A percentile compares a stretch with the other conserved stretches of the same genome.
phyloP scores from a whole-genome alignment of 2,329 filamentous ascomycete genomes.

The Diaporthe vaccinii region DNA sequence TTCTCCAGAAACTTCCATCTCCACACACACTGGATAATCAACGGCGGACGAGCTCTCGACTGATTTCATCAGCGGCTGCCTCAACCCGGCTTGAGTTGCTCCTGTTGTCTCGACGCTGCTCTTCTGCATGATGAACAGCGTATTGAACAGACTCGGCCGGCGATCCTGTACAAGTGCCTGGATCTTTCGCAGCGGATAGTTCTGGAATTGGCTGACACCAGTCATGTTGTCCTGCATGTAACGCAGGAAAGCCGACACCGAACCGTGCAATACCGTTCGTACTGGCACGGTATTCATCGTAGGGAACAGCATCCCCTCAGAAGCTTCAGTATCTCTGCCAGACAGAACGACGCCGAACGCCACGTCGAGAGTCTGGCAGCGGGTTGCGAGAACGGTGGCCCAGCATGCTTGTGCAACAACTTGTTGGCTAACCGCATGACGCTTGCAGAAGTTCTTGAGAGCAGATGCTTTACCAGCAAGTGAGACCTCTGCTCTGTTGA shows the following conservation, averaged over 20 bases:
- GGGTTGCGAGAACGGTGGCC: conserved; percentile 76
- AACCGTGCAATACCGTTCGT: conserved; percentile 80
- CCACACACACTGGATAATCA: conserved; percentile 86
- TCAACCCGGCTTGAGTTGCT: not conserved
- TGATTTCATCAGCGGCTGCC: conserved; percentile 69
- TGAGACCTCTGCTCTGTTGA: conserved; percentile 59
- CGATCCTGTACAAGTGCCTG: conserved; percentile 63
- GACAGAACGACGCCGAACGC: conserved; percentile 87
- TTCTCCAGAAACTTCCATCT: conserved; percentile 75
- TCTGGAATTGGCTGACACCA: conserved; percentile 77
- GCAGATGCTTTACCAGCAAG: conserved; percentile 58
- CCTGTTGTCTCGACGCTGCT: conserved; percentile 34
- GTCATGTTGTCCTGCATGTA: conserved; percentile 81
- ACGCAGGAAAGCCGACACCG: conserved; percentile 71
- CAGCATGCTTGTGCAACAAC: conserved; percentile 83
- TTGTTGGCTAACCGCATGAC: conserved; percentile 79
- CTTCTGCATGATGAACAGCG: conserved; percentile 68
- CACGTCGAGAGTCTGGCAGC: conserved; percentile 77
- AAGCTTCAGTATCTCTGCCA: conserved; percentile 81
- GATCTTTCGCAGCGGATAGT: conserved; percentile 78
- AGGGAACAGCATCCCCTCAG: conserved; percentile 81
- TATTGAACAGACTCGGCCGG: conserved; percentile 63
- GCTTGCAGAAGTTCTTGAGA: conserved; percentile 73
- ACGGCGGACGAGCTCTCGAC: conserved; percentile 75
- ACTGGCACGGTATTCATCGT: conserved; percentile 93